phyloP scores from a whole-genome alignment of 768 basidiomycete species.

The Solioccasus polychromus region DNA sequence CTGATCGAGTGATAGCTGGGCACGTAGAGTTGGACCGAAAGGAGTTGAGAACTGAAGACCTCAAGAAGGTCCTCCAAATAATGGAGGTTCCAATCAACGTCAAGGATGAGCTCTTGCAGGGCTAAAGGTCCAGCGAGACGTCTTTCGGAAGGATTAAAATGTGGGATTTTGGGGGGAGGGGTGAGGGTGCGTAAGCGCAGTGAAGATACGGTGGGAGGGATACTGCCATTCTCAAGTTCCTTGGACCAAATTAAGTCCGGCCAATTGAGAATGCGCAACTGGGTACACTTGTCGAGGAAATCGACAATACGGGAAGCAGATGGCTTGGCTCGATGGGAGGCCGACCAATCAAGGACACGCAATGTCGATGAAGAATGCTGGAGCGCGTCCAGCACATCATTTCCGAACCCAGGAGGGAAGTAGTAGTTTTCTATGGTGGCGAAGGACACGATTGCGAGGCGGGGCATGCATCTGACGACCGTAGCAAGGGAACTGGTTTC shows the following conservation, averaged over 20 bases:
- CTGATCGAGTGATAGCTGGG: background rate
- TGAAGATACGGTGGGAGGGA: slow-evolving; percentile 14
- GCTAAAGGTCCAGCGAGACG: background rate
- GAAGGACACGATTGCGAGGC: slow-evolving; percentile 24
- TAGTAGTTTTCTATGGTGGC: background rate
- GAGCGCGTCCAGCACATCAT: slow-evolving; percentile 16
- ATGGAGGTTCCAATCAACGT: background rate
- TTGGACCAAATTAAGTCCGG: no score
- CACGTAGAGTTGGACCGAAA: slow-evolving; percentile 13
- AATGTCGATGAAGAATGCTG: slow-evolving; percentile 13
- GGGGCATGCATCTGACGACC: slow-evolving; percentile 15
- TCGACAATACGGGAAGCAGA: no score
- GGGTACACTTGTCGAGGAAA: no score
- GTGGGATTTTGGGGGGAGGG: background rate
- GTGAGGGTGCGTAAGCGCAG: slow-evolving; percentile 6
- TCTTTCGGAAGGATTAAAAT: no score
- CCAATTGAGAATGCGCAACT: no score
- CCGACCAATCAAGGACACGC: slow-evolving; percentile 6
- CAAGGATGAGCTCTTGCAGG: slow-evolving; percentile 20
- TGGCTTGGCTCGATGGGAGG: no score
- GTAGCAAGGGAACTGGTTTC: slow-evolving; percentile 4
- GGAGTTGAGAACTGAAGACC: slow-evolving; percentile 12
- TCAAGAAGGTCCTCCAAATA: slow-evolving; percentile 13
- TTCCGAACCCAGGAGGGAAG: background rate
- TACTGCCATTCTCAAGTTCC: background rate